Conservation (phyloP, 805 yeast species). For the Wickerhamomyces hampshirensis region DNA sequence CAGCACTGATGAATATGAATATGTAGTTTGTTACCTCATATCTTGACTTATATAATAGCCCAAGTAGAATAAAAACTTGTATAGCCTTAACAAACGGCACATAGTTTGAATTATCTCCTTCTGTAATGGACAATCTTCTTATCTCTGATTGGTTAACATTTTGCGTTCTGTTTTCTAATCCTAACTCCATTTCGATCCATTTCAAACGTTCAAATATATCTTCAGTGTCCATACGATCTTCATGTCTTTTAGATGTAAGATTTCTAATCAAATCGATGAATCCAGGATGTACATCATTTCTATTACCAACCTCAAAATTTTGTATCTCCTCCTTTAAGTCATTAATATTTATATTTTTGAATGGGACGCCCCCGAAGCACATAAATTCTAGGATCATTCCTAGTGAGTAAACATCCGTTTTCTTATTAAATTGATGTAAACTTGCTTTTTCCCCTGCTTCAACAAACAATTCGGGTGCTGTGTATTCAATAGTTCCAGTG, state of each 20-base stretch:
- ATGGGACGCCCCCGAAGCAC: slow-evolving; percentile 71
- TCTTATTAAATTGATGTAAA: slow-evolving; percentile 53
- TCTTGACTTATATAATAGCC: neutral
- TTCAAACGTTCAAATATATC: slow-evolving; percentile 32
- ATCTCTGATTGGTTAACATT: neutral
- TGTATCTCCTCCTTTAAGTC: slow-evolving; percentile 32
- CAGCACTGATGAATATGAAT: neutral
- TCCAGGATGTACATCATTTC: slow-evolving; percentile 20
- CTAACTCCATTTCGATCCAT: slow-evolving; percentile 6
- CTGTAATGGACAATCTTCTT: neutral
- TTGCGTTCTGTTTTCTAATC: neutral
- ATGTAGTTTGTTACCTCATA: neutral
- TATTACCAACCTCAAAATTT: slow-evolving; percentile 14
- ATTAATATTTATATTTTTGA: slow-evolving; percentile 25
- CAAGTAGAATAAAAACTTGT: neutral
- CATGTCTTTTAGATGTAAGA: slow-evolving; percentile 33
- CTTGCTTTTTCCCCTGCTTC: slow-evolving; percentile 3
- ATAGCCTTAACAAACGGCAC: neutral
- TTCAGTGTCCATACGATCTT: slow-evolving; percentile 38
- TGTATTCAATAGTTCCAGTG: slow-evolving; percentile 84
- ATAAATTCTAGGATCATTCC: slow-evolving; percentile 79
- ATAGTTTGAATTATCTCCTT: neutral
- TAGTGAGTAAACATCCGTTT: slow-evolving; percentile 76
- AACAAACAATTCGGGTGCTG: slow-evolving; percentile 64
- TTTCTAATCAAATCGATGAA: slow-evolving; percentile 35